Percentiles rank a stretch among this genome's conserved stretches.
phyloP scores from a whole-genome alignment of 768 basidiomycete species.

The Pisolithus sp. region DNA sequence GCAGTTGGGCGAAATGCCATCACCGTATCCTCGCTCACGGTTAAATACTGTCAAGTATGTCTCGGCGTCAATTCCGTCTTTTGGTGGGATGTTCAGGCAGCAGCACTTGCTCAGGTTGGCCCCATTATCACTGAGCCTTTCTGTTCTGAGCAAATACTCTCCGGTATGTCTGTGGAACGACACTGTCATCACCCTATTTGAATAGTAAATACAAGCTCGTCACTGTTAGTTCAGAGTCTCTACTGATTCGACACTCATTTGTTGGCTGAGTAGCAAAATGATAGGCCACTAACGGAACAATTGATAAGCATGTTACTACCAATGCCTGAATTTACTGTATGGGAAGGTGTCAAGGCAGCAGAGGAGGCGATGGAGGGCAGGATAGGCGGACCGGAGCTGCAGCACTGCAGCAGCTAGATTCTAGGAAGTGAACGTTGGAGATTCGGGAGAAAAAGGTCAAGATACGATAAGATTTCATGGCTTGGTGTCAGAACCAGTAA shows the following conservation, averaged over 20 bases:
- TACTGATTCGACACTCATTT: slow-evolving; percentile 68
- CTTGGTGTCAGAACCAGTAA: slow-evolving; percentile 60
- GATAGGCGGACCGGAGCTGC: slow-evolving; percentile 77
- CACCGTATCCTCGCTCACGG: too few relatives aligned
- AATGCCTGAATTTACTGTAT: slow-evolving; percentile 51
- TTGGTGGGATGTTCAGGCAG: too few relatives aligned
- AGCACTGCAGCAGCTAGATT: slow-evolving; percentile 66
- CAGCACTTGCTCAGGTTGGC: too few relatives aligned
- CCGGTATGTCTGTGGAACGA: too few relatives aligned
- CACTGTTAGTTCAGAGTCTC: slow-evolving; percentile 18
- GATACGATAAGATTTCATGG: slow-evolving; percentile 77
- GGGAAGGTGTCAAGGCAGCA: slow-evolving; percentile 77
- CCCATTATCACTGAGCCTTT: too few relatives aligned
- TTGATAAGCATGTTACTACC: slow-evolving; percentile 70
- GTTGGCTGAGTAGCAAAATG: slow-evolving; percentile 71
- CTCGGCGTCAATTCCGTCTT: too few relatives aligned
- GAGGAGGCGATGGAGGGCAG: slow-evolving; percentile 85
- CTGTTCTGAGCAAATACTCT: too few relatives aligned
- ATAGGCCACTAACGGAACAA: slow-evolving; percentile 84
- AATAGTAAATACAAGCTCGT: too few relatives aligned
- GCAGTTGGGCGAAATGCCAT: too few relatives aligned
- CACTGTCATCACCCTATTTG: too few relatives aligned
- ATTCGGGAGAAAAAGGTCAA: slow-evolving; percentile 66
- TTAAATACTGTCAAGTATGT: too few relatives aligned
- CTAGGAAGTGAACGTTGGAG: slow-evolving; percentile 72